Conservation (phyloP, 2,329 filamentous ascomycete genomes). For the Onygenales sp. region DNA sequence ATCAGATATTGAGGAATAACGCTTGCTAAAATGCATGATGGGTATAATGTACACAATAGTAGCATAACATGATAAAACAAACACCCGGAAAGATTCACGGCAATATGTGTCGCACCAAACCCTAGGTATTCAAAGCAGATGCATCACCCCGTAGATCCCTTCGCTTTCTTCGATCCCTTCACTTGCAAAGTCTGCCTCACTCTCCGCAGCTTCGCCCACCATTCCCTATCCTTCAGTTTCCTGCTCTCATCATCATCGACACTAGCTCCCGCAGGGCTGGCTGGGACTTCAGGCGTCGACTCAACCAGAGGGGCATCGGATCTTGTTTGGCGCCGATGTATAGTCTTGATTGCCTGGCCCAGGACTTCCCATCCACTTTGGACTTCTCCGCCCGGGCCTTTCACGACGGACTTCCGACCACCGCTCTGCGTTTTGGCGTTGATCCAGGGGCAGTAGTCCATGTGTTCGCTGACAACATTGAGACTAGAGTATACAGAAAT, state of each 20-base stretch:
- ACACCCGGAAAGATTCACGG: not conserved
- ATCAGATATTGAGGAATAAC: too few species aligned
- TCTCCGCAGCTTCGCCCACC: slow-evolving; percentile 60
- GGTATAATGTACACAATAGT: not conserved
- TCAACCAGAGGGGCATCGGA: slow-evolving; percentile 18
- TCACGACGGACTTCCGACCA: slow-evolving; percentile 22
- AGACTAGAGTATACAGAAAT: slow-evolving; percentile 40
- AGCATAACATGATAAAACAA: not conserved
- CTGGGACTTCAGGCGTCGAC: slow-evolving; percentile 15
- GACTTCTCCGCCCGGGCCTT: slow-evolving; percentile 22
- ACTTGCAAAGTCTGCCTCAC: slow-evolving; percentile 64
- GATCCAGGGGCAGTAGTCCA: slow-evolving; percentile 77
- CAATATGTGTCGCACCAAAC: not conserved
- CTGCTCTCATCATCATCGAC: slow-evolving; percentile 33
- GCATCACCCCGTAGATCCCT: not conserved
- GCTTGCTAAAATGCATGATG: not conserved
- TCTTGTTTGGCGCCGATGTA: slow-evolving; percentile 23
- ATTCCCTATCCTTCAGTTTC: slow-evolving; percentile 59
- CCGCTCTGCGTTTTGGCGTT: slow-evolving; percentile 53
- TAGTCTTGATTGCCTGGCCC: slow-evolving; percentile 32
- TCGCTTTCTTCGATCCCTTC: slow-evolving; percentile 48
- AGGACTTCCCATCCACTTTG: slow-evolving; percentile 39
- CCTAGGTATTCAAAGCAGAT: not conserved
- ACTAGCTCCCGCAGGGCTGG: slow-evolving; percentile 9
- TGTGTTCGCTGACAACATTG: slow-evolving; percentile 62